Base-by-base conservation (phyloP, 257 asterid species). In the Solanum bukasovii region DNA sequence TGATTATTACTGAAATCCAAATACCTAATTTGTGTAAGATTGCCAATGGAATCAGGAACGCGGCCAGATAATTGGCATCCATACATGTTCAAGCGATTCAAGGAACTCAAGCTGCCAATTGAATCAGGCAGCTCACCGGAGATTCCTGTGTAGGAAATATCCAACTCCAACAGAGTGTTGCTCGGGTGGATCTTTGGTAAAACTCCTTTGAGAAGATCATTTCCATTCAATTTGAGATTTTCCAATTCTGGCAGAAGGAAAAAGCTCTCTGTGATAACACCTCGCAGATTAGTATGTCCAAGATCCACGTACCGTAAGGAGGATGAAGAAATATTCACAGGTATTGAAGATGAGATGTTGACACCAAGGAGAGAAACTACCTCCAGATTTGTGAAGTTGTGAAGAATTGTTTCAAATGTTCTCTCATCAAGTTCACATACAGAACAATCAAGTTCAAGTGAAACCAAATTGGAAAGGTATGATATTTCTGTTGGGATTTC, bases 181-280 rank as follows among this genome's bases (percentile, higher is more conserved):
- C 70, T 23, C 13, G 13, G 70, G 13, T 61, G 70, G 70, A 61
- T 10, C 13, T 23, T 61, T 61, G 70, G 70, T 8, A 61, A 61
- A 61, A 7, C 70, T 61, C 29, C 70, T 23, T 23, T 61, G 29
- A 61, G 29, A 61, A 61, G 70, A 21, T 23, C 13, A 61, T 61
- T 59, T 0, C 0, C 2, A 20, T 0, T 0, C 11, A 59, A 20
- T 0, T 20, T 1, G 12, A 59, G 67, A 0, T 37, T 38, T 38
- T 38, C 42, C 42, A 38, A 38, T 7, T 7, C 1, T 38, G 42
- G 42, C 10, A 38, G 42, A 38, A 38, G 10, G 42, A 38, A 38
- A 38, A 38, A 2, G 3, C 42, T 7, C 42, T 38, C 42, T 38
- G 42, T 1, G 42, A 38, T 3, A 38, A 38, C 42, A 38, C 42